Base-by-base conservation (phyloP, 805 yeast genomes). In the Wickerhamiella domercqiae region DNA sequence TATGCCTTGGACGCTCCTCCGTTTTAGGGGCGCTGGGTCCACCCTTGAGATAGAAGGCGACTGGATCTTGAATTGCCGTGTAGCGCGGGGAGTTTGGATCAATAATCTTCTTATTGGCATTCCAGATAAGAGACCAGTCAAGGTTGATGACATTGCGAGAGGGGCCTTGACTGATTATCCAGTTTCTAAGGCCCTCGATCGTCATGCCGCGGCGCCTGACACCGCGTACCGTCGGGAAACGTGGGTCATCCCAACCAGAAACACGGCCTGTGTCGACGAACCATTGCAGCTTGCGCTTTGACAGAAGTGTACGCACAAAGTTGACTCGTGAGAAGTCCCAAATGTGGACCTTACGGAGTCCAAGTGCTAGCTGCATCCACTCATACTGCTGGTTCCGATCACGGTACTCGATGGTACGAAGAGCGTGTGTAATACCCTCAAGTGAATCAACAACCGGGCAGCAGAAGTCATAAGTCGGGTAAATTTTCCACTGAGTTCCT, bases 151-250 rank as follows among this genome's bases (percentile, higher is more conserved):
- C 84, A 67, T 90, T 90, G 66, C 78, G 83, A 34, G 97, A 87
- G 29, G 99, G 99, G 53, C 99, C 99, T 67, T 90, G 97, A 36
- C 93, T 71, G 44, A 90, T 68, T 48, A 90, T 80, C 53, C 90
- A 90, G 69, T 81, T 80, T 62, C 87, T 75, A 60, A 90, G 73
- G 48, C 97, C 99, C 66, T 90, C 96, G 46, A 90, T 93, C 29
- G 95, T 75, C 99, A 90, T 90, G 67, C 99, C 99, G 68, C 99
- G 80, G 70, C 98, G 78, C 68, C 96, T 82, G 38, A 87, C 95
- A 67, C 99, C 99, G 62, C 97, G 78, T 29, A 90, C 94, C 34
- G 99, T 90, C 50, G 99, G 99, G 83, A 90, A 90, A 61, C 99
- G 73, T 51, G 99, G 98, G 61, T 90, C 99, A 56, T 90, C 96